Evolutionary conservation across 2,329 filamentous ascomycete species (phyloP).

Genomic region (Aspergillus felis): DNA sequence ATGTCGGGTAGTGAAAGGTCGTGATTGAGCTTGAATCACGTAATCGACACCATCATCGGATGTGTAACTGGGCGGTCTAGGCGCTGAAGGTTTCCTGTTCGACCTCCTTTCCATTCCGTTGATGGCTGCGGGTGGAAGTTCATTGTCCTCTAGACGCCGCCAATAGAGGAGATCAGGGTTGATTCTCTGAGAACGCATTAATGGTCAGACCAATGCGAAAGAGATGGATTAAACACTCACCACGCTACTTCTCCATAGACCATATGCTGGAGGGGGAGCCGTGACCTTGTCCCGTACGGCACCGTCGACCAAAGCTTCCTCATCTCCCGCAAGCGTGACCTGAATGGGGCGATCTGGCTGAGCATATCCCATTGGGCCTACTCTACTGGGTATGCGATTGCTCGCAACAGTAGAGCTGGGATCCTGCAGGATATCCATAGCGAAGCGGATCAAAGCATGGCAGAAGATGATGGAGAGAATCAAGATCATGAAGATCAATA

Average conservation of each 20-base stretch:
- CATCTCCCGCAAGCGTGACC: conserved; percentile 70
- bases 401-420: conserved; percentile 29
- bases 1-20: conserved; percentile 49
- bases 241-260: conserved; percentile 77
- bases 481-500: conserved; percentile 74
- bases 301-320: conserved; percentile 56
- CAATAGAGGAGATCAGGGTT: conserved; percentile 79
- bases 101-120: conserved; percentile 4
- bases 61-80: conserved; percentile 69
- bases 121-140: not conserved
- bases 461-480: conserved; percentile 74
- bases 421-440: conserved; percentile 57
- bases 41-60: conserved; percentile 73
- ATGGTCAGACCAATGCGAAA: not conserved
- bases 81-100: conserved; percentile 25
- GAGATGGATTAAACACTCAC: conserved; percentile 49
- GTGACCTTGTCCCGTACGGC: conserved; percentile 51
- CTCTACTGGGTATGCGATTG: conserved; percentile 45
- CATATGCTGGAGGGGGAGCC: conserved; percentile 75
- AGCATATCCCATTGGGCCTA: conserved; percentile 61
- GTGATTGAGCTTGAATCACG: conserved; percentile 62
- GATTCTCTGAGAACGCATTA: conserved; percentile 52
- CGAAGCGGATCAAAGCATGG: conserved; percentile 70
- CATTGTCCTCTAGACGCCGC: conserved; percentile 56
- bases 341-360: conserved; percentile 70